Evolutionary conservation across 768 basidiomycete genomes (phyloP), one percentile per base, ranked within the genome.

Genomic region (Russula sp.): DNA sequence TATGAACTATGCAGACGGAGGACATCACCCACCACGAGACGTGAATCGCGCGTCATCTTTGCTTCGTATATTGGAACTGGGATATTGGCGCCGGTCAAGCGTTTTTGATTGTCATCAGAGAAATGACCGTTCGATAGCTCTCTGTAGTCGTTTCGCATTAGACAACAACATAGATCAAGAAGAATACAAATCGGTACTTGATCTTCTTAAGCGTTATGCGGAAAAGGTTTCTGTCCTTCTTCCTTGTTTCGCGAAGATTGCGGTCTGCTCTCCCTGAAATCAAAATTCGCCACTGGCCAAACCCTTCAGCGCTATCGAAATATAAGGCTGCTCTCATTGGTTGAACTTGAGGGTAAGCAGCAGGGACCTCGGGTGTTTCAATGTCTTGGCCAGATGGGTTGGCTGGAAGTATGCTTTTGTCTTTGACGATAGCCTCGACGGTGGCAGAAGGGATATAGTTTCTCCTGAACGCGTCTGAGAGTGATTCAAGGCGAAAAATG

Each of bases 121-220:
- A 89, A 88, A 59, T 83, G 80, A 0, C 87, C 87, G 3, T 80
- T 78, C 0, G 87, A 89, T 11, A 90, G 76, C 62, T 88, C 83
- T 68, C 87, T 88, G 48, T 50, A 50, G 14, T 10, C 42, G 22
- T 13, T 36, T 60, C 39, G 36, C 29, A 51, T 51, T 38, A 45
- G n/a, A 13, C 9, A 58, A 25, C 2, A 29, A 8, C 14, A 34
- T 14, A 50, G 25, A 38, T 9, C 22, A 6, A 35, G 41, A 29
- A 0, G 39, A 59, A 41, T 32, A 32, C 14, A 7, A 18, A 29
- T 41, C 41, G 38, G 32, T 52, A 85, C 88, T 77, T 82, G 68
- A 89, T 86, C 69, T 88, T 89, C 72, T 86, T 88, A 42, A 86
- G 67, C 32, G 83, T 77, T 47, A 84, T 83, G 14, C 66, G 67